Evolutionary conservation across 228 moss, liverwort and hornwort species (phyloP), one percentile per base, ranked within the genome.

Genomic region (Sphagnum magellanicum): DNA sequence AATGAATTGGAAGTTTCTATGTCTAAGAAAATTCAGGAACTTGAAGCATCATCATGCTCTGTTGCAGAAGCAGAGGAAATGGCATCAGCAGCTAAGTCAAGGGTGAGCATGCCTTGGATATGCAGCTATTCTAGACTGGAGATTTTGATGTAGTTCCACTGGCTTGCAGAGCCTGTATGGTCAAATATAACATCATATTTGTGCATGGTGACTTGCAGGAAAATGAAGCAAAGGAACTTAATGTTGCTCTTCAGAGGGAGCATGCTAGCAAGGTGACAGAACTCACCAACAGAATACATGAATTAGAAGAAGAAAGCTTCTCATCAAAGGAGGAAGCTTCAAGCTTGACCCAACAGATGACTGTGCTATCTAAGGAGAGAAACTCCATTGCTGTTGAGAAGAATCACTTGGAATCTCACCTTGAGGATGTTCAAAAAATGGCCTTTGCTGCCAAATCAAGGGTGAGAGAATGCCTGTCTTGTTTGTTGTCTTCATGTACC

Each of bases 171-270:
- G 32, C 32, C 32, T 32, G 32, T 32, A 32, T 32, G 32, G 32
- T 32, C 32, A 32, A 32, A 32, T 2, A 32, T 32, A 32, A 3
- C 32, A 32, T 32, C 32, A 32, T 32, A 32, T 32, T 32, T 32
- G 32, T 32, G 32, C 32, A 2, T 32, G 32, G 32, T 3, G 32
- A 32, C 55, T 32, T 67, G 10, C 58, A 77, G 65, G 77, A 72
- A 51, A 80, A 70, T 69, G 57, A 60, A 51, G 73, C 75, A 63
- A 74, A 77, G 12, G 78, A 78, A 73, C 75, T 75, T 66, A 63
- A 16, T 46, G 47, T 10, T 52, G 73, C 73, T 49, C 74, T 72
- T 70, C 70, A 73, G 49, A 62, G 66, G 47, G 70, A 63, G 65
- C 68, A 73, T 48, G 49, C 32, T 51, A 12, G 66, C 67, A 15